phyloP scores from a whole-genome alignment of 352 stramenopile genomes.

The Aphanomyces cochlioides region DNA sequence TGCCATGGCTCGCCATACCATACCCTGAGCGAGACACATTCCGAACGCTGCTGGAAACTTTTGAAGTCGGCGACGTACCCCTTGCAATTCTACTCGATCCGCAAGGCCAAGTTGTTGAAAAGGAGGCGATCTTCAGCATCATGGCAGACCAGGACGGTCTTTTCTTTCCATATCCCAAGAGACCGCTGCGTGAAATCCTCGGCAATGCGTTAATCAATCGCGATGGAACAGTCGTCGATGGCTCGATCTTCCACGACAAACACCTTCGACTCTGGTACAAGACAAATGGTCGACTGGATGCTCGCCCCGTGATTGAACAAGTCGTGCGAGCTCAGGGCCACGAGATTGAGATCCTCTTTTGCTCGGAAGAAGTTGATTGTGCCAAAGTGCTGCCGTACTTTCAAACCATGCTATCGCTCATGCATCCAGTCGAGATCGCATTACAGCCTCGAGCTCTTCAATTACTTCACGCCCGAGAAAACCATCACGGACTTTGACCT shows the following conservation, averaged over 20 bases:
- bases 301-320: no score
- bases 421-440: conserved; percentile 56
- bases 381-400: conserved; percentile 89
- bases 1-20: conserved; percentile 92
- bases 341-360: conserved; percentile 92
- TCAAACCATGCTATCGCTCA: conserved; percentile 90
- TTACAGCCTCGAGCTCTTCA: not conserved
- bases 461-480: not conserved
- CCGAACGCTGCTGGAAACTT: conserved; percentile 73
- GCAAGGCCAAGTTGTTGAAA: conserved; percentile 62
- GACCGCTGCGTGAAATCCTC: not conserved
- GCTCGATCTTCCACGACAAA: conserved; percentile 35
- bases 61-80: conserved; percentile 86
- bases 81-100: conserved; percentile 90
- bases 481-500: not conserved
- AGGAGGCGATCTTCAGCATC: conserved; percentile 32
- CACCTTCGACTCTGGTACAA: conserved; percentile 49
- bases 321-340: conserved; percentile 37
- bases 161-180: conserved; percentile 42
- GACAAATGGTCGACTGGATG: conserved; percentile 41
- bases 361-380: conserved; percentile 90
- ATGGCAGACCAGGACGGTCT: conserved; percentile 40
- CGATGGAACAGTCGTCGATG: not conserved
- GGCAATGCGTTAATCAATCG: not conserved
- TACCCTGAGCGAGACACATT: conserved; percentile 83